Conservation (phyloP, 2,329 filamentous ascomycete species). For the Colletotrichum cordylinicola region DNA sequence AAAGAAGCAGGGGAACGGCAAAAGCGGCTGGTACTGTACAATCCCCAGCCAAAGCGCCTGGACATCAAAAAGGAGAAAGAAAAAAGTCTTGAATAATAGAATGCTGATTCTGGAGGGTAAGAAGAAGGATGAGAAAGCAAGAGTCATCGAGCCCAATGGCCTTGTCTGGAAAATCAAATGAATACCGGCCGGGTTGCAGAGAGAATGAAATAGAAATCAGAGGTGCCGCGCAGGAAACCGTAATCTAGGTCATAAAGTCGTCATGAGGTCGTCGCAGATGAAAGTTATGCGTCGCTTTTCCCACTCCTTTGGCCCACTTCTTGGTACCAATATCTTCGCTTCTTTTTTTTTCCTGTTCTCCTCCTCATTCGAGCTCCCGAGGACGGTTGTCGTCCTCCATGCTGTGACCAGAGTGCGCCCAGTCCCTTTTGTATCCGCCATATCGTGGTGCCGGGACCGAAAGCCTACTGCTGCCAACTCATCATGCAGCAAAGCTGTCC, state of each 20-base stretch:
- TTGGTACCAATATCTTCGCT: background rate
- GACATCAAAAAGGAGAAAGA: background rate
- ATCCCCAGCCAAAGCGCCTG: slow-evolving; percentile 17
- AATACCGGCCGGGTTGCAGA: slow-evolving; percentile 16
- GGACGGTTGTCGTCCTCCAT: background rate
- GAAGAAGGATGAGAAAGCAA: slow-evolving; percentile 1
- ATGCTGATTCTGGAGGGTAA: background rate
- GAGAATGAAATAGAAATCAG: slow-evolving; percentile 10
- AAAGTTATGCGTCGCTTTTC: slow-evolving; percentile 28
- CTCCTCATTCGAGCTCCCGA: background rate
- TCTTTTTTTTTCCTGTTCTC: background rate
- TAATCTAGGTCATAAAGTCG: slow-evolving; percentile 25
- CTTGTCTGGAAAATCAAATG: slow-evolving; percentile 4
- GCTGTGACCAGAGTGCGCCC: slow-evolving; percentile 36
- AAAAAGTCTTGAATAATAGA: background rate
- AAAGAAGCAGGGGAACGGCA: background rate
- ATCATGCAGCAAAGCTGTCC: background rate
- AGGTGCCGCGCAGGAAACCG: slow-evolving; percentile 21
- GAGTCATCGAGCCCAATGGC: background rate
- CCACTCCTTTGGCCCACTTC: slow-evolving; percentile 15
- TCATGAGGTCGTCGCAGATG: slow-evolving; percentile 25
- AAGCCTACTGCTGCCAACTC: background rate
- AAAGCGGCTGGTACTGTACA: slow-evolving; percentile 17
- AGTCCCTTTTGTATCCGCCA: slow-evolving; percentile 35
- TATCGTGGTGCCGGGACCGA: background rate